Evolutionary conservation across 768 basidiomycete genomes (phyloP), one percentile per base, ranked within the genome.

Genomic region (Mycena indigotica): DNA sequence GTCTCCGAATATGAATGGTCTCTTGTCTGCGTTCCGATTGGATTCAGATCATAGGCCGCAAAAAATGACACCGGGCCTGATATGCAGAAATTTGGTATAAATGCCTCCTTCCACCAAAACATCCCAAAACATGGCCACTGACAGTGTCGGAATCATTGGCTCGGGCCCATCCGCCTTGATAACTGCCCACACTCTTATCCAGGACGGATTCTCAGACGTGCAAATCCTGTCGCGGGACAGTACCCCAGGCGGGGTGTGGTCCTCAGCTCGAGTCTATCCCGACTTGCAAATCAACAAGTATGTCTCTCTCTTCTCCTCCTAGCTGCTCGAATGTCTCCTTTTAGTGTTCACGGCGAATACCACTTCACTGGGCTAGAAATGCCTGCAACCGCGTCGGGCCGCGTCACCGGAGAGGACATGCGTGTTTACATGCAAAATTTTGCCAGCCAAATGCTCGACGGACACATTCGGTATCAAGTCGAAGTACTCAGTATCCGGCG

Each of bases 251-350:
- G n/a, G n/a, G n/a, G n/a, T n/a, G n/a, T n/a, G n/a, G n/a, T n/a
- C n/a, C n/a, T n/a, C n/a, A n/a, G 75, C 78, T 13, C 74, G 84
- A 3, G 70, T 86, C 0, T 87, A 87, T 68, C 79, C 83, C 1
- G 81, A 80, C 3, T 68, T n/a, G n/a, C n/a, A n/a, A 1, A 75
- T 85, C 17, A 88, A 89, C 71, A 89, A 84, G 86, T 86, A 61
- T 39, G 81, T 23, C 12, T 30, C 4, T 5, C 41, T 40, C 39
- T n/a, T 45, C 24, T 35, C 15, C 21, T 45, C 1, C 28, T 16
- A 28, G 17, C 48, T 45, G 32, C 35, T n/a, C 21, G 21, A 41
- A 54, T 29, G 50, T 23, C 12, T n/a, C n/a, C n/a, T n/a, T n/a
- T n/a, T n/a, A n/a, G n/a, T n/a, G n/a, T n/a, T n/a, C n/a, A n/a